A percentile compares a stretch with the other conserved stretches of the same genome.
These are phyloP conservation scores for Trichoderma virens DNA, from an alignment of 495 filamentous ascomycete species.

Conservation along the genomic window DNA sequence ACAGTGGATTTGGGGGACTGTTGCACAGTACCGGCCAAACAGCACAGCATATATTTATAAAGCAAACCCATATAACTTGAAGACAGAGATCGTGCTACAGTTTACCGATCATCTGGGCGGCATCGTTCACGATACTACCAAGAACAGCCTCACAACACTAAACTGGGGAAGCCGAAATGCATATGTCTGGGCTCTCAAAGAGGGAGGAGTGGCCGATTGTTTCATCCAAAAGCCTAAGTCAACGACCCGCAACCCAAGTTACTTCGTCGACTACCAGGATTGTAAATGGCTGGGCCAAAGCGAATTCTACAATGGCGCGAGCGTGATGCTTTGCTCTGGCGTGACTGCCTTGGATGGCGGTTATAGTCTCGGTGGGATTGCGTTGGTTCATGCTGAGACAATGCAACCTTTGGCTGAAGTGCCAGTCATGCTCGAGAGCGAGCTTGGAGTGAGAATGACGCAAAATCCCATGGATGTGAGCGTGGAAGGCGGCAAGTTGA, in stretches of 20 bases:
- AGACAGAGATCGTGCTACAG: conserved; percentile 20
- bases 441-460: conserved; percentile 22
- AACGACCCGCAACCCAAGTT: conserved; percentile 20
- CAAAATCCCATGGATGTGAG: conserved; percentile 32
- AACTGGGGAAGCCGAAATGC: conserved; percentile 30
- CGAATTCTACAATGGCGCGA: conserved; percentile 13
- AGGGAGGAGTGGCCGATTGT: not conserved
- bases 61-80: conserved; percentile 24
- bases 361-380: conserved; percentile 24
- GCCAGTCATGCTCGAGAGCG: conserved; percentile 27
- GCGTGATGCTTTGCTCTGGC: conserved; percentile 32
- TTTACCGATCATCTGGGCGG: conserved; percentile 28
- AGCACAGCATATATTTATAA: conserved; percentile 29
- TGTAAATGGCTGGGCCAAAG: conserved; percentile 34
- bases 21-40: conserved; percentile 31
- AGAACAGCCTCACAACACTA: conserved; percentile 24
- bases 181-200: conserved; percentile 21
- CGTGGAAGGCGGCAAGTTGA: conserved; percentile 27
- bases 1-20: conserved; percentile 28
- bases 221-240: conserved; percentile 14
- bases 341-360: conserved; percentile 18
- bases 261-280: conserved; percentile 32
- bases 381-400: conserved; percentile 27
- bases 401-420: conserved; percentile 29
- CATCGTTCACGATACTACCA: conserved; percentile 24